Conservation (phyloP, 208 protist genomes). For the Leishmania major region DNA sequence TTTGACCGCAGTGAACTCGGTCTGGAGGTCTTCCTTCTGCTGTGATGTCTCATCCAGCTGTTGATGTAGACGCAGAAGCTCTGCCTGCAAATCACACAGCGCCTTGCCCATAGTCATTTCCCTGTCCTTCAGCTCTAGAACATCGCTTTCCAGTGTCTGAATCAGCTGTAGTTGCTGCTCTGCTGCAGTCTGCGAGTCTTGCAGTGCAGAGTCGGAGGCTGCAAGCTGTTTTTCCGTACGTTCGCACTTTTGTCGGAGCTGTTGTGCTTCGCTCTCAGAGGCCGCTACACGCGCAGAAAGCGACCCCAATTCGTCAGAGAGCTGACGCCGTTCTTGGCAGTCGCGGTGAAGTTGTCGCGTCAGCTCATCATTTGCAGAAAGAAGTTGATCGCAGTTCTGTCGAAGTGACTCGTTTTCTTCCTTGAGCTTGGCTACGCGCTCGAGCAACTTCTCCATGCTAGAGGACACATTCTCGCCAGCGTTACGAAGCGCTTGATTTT, state of each 20-base stretch:
- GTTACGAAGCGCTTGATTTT: conserved; percentile 24
- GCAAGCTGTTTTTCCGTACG: neutral
- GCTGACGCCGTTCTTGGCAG: neutral
- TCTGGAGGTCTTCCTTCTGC: conserved; percentile 48
- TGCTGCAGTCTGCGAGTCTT: conserved; percentile 17
- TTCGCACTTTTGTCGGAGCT: neutral
- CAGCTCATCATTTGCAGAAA: neutral
- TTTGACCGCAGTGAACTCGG: conserved; percentile 55
- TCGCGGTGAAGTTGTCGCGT: neutral
- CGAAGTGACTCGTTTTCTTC: conserved; percentile 29
- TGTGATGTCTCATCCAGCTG: conserved; percentile 23
- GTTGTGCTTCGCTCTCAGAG: neutral
- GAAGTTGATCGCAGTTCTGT: neutral
- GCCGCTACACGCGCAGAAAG: conserved; percentile 10
- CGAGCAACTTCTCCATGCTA: conserved; percentile 36
- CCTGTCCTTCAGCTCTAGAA: conserved; percentile 35
- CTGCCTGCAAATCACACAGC: conserved; percentile 39
- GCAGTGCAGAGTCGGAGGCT: neutral
- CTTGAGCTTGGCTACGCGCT: conserved; percentile 36
- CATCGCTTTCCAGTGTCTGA: conserved; percentile 45
- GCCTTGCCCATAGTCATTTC: conserved; percentile 26
- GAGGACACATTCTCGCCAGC: conserved; percentile 34
- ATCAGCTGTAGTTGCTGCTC: conserved; percentile 50
- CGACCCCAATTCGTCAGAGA: neutral
- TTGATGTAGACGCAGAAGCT: conserved; percentile 21